A percentile compares a stretch with the other conserved stretches of the same genome.
phyloP scores from a whole-genome alignment of 2,329 filamentous ascomycete species.

The Phoma sp. region DNA sequence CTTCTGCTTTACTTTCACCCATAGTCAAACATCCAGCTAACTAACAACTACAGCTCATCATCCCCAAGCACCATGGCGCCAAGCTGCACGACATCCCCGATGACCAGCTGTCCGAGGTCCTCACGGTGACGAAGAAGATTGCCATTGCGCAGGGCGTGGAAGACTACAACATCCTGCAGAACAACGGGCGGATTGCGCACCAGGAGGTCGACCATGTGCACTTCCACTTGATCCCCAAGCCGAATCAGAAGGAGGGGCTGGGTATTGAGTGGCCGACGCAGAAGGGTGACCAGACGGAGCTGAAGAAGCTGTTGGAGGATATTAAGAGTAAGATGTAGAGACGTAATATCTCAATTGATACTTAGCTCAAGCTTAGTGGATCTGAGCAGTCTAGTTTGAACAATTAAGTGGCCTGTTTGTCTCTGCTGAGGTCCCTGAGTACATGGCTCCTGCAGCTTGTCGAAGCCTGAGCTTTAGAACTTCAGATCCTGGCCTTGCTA shows the following conservation, averaged over 20 bases:
- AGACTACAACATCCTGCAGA: slow-evolving; percentile 95
- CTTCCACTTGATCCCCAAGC: slow-evolving; percentile 98
- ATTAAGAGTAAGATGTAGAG: slow-evolving; percentile 85
- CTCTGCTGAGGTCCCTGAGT: too few species aligned
- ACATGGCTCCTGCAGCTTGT: too few species aligned
- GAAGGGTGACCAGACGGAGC: slow-evolving; percentile 76
- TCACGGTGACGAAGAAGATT: slow-evolving; percentile 88
- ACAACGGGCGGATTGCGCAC: slow-evolving; percentile 91
- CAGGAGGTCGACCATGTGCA: slow-evolving; percentile 94
- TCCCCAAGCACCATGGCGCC: slow-evolving; percentile 91
- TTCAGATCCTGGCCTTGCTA: too few species aligned
- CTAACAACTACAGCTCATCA: slow-evolving; percentile 75
- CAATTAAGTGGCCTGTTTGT: too few species aligned
- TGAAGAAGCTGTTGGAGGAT: slow-evolving; percentile 81
- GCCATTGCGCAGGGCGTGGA: slow-evolving; percentile 75
- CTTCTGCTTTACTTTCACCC: background rate
- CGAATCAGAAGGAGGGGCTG: slow-evolving; percentile 80
- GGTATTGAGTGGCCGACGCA: slow-evolving; percentile 80
- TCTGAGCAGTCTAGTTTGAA: too few species aligned
- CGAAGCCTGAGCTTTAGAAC: too few species aligned
- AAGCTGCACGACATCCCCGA: slow-evolving; percentile 95
- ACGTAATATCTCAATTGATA: background rate
- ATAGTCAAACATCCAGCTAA: background rate
- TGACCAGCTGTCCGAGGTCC: slow-evolving; percentile 79
- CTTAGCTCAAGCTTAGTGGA: too few species aligned